A percentile compares a stretch with the other conserved stretches of the same genome.
These are phyloP conservation scores for Porphyrellus sp. DNA, from an alignment of 1,284 basidiomycete genomes.

Conservation along the genomic window DNA sequence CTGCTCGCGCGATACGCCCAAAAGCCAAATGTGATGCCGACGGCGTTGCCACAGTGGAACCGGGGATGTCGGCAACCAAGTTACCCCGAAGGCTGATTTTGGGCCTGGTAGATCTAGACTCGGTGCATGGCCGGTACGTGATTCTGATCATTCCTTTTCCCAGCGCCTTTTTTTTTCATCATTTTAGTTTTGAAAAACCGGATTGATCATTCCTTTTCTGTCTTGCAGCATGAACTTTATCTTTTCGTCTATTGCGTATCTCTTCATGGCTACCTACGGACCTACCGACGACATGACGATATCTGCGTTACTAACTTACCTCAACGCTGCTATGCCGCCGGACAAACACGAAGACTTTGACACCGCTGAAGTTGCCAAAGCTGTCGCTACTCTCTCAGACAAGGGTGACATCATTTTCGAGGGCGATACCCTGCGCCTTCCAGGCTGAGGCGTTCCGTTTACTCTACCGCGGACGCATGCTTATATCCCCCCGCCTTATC, in stretches of 20 bases:
- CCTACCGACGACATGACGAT: constrained; percentile 62
- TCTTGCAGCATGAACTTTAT: constrained; percentile 53
- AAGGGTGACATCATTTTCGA: constrained; percentile 52
- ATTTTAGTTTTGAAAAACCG: background rate
- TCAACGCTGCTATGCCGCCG: constrained; percentile 68
- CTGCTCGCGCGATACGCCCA: constrained; percentile 27
- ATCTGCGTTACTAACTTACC: constrained; percentile 60
- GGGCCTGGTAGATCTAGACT: constrained; percentile 55
- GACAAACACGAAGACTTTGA: constrained; percentile 80
- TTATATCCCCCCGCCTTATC: background rate
- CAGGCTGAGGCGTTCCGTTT: constrained; percentile 15
- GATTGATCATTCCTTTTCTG: constrained; percentile 9
- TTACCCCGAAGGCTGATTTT: constrained; percentile 37
- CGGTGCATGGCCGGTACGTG: constrained; percentile 54
- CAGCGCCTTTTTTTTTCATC: background rate
- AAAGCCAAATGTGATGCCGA: constrained; percentile 29
- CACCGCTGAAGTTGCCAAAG: constrained; percentile 62
- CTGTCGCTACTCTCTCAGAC: constrained; percentile 52
- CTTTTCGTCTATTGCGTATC: constrained; percentile 52
- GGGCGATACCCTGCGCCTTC: constrained; percentile 54
- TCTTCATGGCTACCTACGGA: constrained; percentile 64
- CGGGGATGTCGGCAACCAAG: constrained; percentile 14
- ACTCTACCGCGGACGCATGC: background rate
- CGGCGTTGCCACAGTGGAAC: constrained; percentile 15
- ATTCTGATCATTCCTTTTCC: constrained; percentile 7